Evolutionary conservation across 1,284 basidiomycete genomes (phyloP), one percentile per base, ranked within the genome.

Genomic region (Peniophora sp.): DNA sequence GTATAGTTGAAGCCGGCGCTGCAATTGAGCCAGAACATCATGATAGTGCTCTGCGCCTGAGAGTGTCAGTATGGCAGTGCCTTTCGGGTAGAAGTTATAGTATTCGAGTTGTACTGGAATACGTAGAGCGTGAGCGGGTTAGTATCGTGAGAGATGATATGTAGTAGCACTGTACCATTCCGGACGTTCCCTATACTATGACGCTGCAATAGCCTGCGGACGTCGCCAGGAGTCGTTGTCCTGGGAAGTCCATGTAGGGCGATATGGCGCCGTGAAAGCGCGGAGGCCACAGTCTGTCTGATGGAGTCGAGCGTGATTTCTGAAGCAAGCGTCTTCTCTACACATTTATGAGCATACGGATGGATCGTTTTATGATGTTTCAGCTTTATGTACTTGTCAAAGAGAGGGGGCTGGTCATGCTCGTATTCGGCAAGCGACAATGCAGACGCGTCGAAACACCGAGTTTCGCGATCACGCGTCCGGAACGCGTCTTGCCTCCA

Each of bases 101-200:
- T 88, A 86, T 47, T 81, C 69, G 18, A 88, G 58, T 24, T 73
- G 66, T 23, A 82, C 87, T 89, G 47, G n/a, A 17, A 17, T 32
- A 3, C 12, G 27, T 35, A n/a, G 47, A n/a, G 24, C 20, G n/a
- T 35, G 17, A 36, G 22, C 22, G 8, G 12, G 11, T 35, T n/a
- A n/a, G n/a, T n/a, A n/a, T n/a, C n/a, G n/a, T n/a, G n/a, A n/a
- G n/a, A n/a, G 34, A 5, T 8, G 27, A 24, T 12, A 23, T 15
- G 22, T 15, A 39, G 27, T 8, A 43, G 15, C 50, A 3, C 57
- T 68, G 57, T 58, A 84, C 85, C 75, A 55, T 76, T 66, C 1
- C 65, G 59, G 42, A 87, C 70, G 51, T 79, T 81, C 47, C 76
- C 65, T n/a, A 79, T 60, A 27, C 70, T 69, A 17, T 69, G 64